Evolutionary conservation across 2,329 filamentous ascomycete species (phyloP), one percentile per base, ranked within the genome.

Genomic region (Colletotrichum australisinense): DNA sequence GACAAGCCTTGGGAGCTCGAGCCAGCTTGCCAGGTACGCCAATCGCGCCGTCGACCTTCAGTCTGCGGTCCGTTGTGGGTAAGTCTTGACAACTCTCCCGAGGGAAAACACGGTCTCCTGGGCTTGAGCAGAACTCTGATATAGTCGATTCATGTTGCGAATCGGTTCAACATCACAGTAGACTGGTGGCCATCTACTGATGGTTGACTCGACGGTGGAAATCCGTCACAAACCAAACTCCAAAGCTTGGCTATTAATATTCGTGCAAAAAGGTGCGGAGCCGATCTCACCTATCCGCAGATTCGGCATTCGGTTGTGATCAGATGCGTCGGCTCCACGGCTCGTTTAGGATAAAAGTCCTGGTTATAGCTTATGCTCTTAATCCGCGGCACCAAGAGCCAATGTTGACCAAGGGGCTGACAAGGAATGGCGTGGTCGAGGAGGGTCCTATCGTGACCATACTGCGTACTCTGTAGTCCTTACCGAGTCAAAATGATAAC

Each of bases 221-320:
- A n/a, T 6, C 28, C n/a, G 46, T 55, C 32, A 46, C 32, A 56
- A 11, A 24, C 22, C 60, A 63, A 26, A 19, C 26, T 16, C 5
- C 28, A 63, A 49, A 24, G 59, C 30, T 58, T 60, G 19, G 65
- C 67, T 73, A 70, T 62, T 60, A 70, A 65, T 65, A 70, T 62
- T 60, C 65, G 60, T 62, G 70, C 46, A 65, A 60, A 22, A 35
- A 30, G 63, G 63, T 72, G 63, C 62, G 68, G 72, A 72, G 63
- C 52, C 62, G 63, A 74, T 74, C 68, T 62, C 52, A 42, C n/a
- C 52, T 49, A 72, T 53, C 62, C 32, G 32, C 71, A 67, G 63
- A 74, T 72, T 72, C 72, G 72, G 72, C 72, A 72, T 72, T 74
- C 72, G 72, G 72, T 63, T 72, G 57, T 63, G 32, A 62, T 63